These are phyloP conservation scores for Papiliotrema fonsecae DNA, from an alignment of 1,284 basidiomycete species.

Conservation along the genomic window DNA sequence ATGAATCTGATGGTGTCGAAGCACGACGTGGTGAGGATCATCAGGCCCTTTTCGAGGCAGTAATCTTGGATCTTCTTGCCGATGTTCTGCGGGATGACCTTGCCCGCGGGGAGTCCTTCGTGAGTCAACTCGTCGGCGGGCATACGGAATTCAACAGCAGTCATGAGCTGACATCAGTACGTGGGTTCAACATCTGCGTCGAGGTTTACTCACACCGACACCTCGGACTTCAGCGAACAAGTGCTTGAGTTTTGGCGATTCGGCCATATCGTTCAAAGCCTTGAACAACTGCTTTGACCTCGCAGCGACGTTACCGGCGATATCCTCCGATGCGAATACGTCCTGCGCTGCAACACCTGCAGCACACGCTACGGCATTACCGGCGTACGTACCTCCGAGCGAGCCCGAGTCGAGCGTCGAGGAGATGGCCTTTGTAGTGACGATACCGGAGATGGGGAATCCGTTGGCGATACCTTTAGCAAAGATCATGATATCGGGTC, in stretches of 20 bases:
- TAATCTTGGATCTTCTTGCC: conserved; percentile 70
- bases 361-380: conserved; percentile 83
- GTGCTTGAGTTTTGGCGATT: conserved; percentile 50
- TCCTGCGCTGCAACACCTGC: conserved; percentile 77
- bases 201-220: conserved; percentile 26
- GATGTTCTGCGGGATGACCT: conserved; percentile 58
- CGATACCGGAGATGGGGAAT: conserved; percentile 84
- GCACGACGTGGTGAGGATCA: conserved; percentile 55
- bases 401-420: conserved; percentile 73
- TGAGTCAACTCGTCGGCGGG: conserved; percentile 16
- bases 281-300: conserved; percentile 69
- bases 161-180: conserved; percentile 35
- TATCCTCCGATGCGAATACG: conserved; percentile 68
- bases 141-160: conserved; percentile 40
- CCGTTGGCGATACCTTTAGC: conserved; percentile 65
- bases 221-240: conserved; percentile 50
- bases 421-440: conserved; percentile 75
- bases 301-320: conserved; percentile 70
- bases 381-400: conserved; percentile 87
- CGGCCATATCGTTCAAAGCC: conserved; percentile 52
- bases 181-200: background rate
- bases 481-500: conserved; percentile 80
- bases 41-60: conserved; percentile 75
- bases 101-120: conserved; percentile 42
- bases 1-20: conserved; percentile 58